These are phyloP conservation scores for Hypoxylon crocopeplum DNA, from an alignment of 495 filamentous ascomycete genomes.

Conservation along the genomic window DNA sequence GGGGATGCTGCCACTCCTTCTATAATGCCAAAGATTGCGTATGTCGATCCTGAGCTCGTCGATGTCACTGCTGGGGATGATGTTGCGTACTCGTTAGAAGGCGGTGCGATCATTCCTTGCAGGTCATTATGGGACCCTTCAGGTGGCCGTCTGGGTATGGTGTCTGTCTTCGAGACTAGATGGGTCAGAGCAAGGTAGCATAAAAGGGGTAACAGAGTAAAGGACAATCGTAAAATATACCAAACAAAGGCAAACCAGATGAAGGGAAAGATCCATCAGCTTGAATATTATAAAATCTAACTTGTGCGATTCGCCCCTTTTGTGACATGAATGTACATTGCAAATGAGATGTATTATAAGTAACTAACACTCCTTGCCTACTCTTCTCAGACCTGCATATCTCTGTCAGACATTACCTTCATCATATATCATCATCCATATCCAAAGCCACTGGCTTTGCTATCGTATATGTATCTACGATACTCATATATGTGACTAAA, in stretches of 20 bases:
- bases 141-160: slow-evolving; percentile 31
- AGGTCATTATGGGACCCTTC: slow-evolving; percentile 39
- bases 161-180: slow-evolving; percentile 36
- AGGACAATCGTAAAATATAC: no score
- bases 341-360: no score
- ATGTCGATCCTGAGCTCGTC: slow-evolving; percentile 8
- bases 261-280: no score
- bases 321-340: no score
- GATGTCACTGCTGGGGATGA: not conserved
- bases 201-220: not conserved
- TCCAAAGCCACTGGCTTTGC: no score
- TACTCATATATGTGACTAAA: not conserved
- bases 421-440: no score
- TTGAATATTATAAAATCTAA: no score
- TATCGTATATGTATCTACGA: not conserved
- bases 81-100: not conserved
- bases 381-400: no score
- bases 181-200: slow-evolving; percentile 1
- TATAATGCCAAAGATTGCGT: slow-evolving; percentile 32
- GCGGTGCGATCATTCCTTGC: slow-evolving; percentile 37
- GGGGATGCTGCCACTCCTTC: not conserved
- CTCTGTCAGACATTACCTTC: no score
- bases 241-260: no score
- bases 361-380: no score
- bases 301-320: no score